Evolutionary conservation across 75 land plant genomes (phyloP).

Genomic region (Pseudotsuga menziesii): DNA sequence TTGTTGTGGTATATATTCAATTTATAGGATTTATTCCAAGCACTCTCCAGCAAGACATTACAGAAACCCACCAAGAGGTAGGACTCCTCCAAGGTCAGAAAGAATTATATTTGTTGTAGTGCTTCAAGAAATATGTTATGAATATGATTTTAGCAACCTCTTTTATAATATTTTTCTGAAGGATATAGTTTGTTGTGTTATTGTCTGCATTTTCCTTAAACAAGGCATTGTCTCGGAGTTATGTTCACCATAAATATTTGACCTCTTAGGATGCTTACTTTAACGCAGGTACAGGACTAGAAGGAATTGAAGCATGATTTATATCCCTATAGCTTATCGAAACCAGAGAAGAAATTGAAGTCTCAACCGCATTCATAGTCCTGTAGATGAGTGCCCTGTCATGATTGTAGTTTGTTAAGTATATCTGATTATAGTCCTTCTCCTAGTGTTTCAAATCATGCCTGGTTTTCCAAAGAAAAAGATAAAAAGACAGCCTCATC

Average conservation of each 20-base stretch:
- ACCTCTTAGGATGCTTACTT: constrained; percentile 2
- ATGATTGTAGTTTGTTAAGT: too few species aligned
- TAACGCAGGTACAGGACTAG: constrained; percentile 53
- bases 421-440: too few species aligned
- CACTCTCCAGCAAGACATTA: too few species aligned
- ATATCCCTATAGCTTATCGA: constrained; percentile 41
- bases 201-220: not conserved
- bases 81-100: constrained; percentile 73
- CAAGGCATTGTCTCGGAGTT: not conserved
- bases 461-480: too few species aligned
- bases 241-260: not conserved
- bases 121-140: not conserved
- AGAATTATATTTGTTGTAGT: not conserved
- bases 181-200: not conserved
- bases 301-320: constrained; percentile 48
- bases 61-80: too few species aligned
- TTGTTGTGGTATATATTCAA: too few species aligned
- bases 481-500: too few species aligned
- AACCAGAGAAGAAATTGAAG: constrained; percentile 27
- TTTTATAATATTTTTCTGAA: not conserved
- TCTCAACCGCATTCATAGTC: constrained; percentile 43
- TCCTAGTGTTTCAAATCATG: too few species aligned
- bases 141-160: not conserved
- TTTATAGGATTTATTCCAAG: too few species aligned
- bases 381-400: constrained; percentile 31